A percentile compares a stretch with the other conserved stretches of the same genome.
phyloP scores from a whole-genome alignment of 2,329 filamentous ascomycete genomes.

The Aspergillus floridensis region DNA sequence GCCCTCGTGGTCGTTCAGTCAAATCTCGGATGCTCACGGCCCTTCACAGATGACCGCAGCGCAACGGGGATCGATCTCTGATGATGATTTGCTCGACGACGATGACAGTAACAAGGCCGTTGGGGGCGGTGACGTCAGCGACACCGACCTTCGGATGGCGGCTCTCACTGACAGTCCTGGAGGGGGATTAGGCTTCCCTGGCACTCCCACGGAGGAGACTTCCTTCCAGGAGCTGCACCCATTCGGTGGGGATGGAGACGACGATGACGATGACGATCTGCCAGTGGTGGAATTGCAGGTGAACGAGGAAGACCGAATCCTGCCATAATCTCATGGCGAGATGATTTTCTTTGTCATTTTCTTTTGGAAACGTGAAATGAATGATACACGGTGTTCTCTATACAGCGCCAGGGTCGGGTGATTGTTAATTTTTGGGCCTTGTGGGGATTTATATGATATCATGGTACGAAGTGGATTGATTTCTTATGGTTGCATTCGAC shows the following conservation, averaged over 20 bases:
- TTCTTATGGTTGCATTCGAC: constrained; percentile 7
- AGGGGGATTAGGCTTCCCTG: constrained; percentile 14
- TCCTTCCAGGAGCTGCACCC: constrained; percentile 33
- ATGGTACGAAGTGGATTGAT: constrained; percentile 9
- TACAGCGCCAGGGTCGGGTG: constrained; percentile 11
- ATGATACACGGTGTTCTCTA: constrained; percentile 9
- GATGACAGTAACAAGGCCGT: constrained; percentile 42
- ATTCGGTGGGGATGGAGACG: constrained; percentile 33
- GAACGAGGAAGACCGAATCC: constrained; percentile 32
- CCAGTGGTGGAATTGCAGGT: constrained; percentile 44
- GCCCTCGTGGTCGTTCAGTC: constrained; percentile 41
- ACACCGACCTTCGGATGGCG: constrained; percentile 33
- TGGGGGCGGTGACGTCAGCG: constrained; percentile 35
- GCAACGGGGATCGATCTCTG: constrained; percentile 28
- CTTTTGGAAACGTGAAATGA: constrained; percentile 19
- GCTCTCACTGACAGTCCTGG: constrained; percentile 28
- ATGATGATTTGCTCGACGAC: constrained; percentile 36
- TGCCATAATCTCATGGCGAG: constrained; percentile 7
- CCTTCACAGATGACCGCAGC: constrained; percentile 29
- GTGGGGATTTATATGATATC: constrained; percentile 9
- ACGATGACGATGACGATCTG: constrained; percentile 32
- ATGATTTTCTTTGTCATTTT: constrained; percentile 3
- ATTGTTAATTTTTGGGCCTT: neutral
- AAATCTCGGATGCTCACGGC: constrained; percentile 28
- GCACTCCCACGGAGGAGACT: constrained; percentile 27